Evolutionary conservation across 495 filamentous ascomycete genomes (phyloP), one percentile per base, ranked within the genome.

Genomic region (Aspergillus asperescens): DNA sequence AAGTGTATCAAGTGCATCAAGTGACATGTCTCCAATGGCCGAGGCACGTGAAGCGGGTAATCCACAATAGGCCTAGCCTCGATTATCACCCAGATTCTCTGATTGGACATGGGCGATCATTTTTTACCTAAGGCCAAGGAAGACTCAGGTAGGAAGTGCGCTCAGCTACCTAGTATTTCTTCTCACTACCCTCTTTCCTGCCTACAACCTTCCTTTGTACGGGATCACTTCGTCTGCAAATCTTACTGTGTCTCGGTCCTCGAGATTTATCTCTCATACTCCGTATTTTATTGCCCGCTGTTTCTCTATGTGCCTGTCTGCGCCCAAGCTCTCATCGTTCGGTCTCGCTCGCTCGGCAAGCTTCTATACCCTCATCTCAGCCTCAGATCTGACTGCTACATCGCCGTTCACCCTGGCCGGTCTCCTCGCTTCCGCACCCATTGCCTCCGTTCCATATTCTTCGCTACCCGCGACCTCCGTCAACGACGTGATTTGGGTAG

Each of bases 401-500:
- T 28, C 56, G 22, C 27, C 39, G 0, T 37, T 57, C 38, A 45
- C 52, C 20, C 24, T 40, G 5, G 41, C 28, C 46, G 16, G 39
- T 9, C 44, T 39, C 51, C 38, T 55, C 25, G 57, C 64, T 60
- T 50, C 57, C 48, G 48, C 43, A 27, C 27, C 53, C 28, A 29
- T 12, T 5, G 38, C 39, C 42, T 54, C 48, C 31, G 37, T 53
- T 20, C 61, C 61, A 27, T 53, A 52, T 50, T 55, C 40, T 25
- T 38, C 45, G 51, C 41, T 57, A 37, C 55, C 58, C 46, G 60
- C 65, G 34, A 50, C 54, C 54, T 62, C 62, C 41, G 49, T 55
- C 38, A 48, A 61, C 68, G 63, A 68, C 59, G 67, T 74, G 69
- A 60, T 71, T 65, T 79, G 76, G 70, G 62, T 78, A 78, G 72